Base-by-base conservation (phyloP, 106 monocot genomes). In the Phalaenopsis equestris region DNA sequence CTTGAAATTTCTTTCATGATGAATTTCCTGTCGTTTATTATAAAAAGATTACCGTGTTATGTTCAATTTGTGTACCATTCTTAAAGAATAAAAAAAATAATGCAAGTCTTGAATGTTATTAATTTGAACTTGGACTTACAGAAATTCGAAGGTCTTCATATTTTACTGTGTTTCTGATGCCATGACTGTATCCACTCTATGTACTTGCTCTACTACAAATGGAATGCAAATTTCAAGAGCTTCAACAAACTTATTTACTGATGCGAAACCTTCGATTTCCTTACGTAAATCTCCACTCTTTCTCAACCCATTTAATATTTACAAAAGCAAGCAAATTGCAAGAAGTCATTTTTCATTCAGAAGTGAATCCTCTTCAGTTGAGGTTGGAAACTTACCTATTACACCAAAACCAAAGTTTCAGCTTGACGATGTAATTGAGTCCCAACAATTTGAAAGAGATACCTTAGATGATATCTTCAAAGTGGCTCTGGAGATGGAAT, bases 391-490 rank as follows among this genome's bases (percentile, higher is more conserved):
- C 6, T 78, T 85, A 38, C 19, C 68, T 30, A 42, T 82, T 15
- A 16, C 79, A 11, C 19, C 8, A 10, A 78, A 82, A 16, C 74
- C 78, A 6, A 88, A 85, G 56, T 96, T 96, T 78, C 88, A 91
- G 72, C 91, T 99, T 48, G 89, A 90, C 17, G 94, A 95, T 81
- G 84, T 99, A 7, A 93, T 99, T 65, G 99, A 99, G 21, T 86
- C 99, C n/a, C 99, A 99, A 48, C 99, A 99, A 72, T 99, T 99
- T 80, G 88, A 99, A 46, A 89, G 84, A 77, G 83, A 89, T 42
- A 85, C 85, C 19, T 78, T 99, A 43, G 84, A 86, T 78, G 81
- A 80, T 55, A 93, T 99, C 65, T 99, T 99, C 79, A 72, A 95
- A 79, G 99, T 95, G 38, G 94, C 95, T 55, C 79, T 81, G 37